Base-by-base conservation (phyloP, 2,329 filamentous ascomycete genomes). In the Paecilomyces fulvus region DNA sequence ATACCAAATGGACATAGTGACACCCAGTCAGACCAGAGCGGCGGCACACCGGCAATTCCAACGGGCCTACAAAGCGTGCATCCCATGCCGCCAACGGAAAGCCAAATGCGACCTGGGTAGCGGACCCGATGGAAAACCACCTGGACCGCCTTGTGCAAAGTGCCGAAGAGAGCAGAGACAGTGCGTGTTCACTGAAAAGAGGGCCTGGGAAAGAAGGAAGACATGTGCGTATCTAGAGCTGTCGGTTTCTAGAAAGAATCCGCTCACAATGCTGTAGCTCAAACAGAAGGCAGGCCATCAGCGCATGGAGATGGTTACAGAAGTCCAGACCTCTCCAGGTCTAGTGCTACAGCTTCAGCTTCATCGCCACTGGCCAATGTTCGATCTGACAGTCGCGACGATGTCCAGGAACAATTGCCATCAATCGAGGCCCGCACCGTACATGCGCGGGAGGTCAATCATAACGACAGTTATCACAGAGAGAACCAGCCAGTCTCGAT, bases 51-150 rank as follows among this genome's bases (percentile, higher is more conserved):
- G 25, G 25, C 25, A 43, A 37, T 56, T 58, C 64, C 76, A 80
- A 66, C 77, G 78, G 58, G 77, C 78, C 37, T 81, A 81, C 74
- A 80, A 81, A 66, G 79, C 79, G 21, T 81, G 79, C 64, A 75
- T 80, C 56, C 75, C 77, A 56, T 81, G 78, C 62, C 77, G 78
- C 53, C 75, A 79, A 61, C 72, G 77, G 54, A 81, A 80, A 67
- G 77, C 78, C 53, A 80, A 78, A 66, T 81, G 79, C 60, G 77
- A 80, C 43, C 65, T 80, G 25, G 73, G 73, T 6, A 64, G 62
- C 10, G 73, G 71, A 3, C 61, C 73, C 55, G 73, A 72, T 57
- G 75, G 77, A 25, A 65, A 66, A 50, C 63, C 68, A 30, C 61
- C 68, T 55, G 70, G 70, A 10, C 71, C 71, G 49, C 71, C 77